Evolutionary conservation across 2,329 filamentous ascomycete genomes (phyloP).

Genomic region (Colletotrichum euphorbiae): DNA sequence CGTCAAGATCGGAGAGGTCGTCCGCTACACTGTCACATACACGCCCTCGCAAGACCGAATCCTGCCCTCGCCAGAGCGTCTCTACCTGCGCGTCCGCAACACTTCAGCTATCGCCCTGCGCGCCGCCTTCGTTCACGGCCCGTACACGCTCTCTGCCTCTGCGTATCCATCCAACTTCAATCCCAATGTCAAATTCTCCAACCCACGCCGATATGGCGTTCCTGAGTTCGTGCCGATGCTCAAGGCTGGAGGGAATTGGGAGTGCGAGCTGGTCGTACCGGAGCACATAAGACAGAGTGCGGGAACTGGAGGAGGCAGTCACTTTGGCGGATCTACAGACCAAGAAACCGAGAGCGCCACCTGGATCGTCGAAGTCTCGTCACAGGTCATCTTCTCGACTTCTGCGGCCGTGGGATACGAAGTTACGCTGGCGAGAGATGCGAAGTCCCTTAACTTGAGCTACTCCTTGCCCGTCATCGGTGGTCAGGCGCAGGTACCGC

Average conservation of each 20-base stretch:
- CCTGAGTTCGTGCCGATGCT: constrained; percentile 97
- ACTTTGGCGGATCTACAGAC: constrained; percentile 56
- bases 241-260: constrained; percentile 92
- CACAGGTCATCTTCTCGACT: constrained; percentile 93
- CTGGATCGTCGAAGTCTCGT: constrained; percentile 92
- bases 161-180: constrained; percentile 87
- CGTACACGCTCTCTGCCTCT: constrained; percentile 89
- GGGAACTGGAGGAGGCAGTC: constrained; percentile 56
- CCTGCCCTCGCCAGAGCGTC: constrained; percentile 82
- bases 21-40: constrained; percentile 93
- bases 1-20: constrained; percentile 93
- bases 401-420: constrained; percentile 91
- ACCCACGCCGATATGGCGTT: constrained; percentile 76
- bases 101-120: constrained; percentile 89
- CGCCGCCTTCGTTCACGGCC: constrained; percentile 95
- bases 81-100: constrained; percentile 92
- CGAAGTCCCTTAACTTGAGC: constrained; percentile 80
- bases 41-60: constrained; percentile 90
- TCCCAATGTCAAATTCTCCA: constrained; percentile 81
- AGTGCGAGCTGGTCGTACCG: constrained; percentile 82
- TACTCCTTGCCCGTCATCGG: constrained; percentile 59
- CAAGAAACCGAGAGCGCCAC: constrained; percentile 70
- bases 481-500: constrained; percentile 60
- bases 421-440: constrained; percentile 84
- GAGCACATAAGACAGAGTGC: constrained; percentile 79